A percentile compares a stretch with the other conserved stretches of the same genome.
phyloP scores from a whole-genome alignment of 2,329 filamentous ascomycete species.

The Fusarium fujikuroi region DNA sequence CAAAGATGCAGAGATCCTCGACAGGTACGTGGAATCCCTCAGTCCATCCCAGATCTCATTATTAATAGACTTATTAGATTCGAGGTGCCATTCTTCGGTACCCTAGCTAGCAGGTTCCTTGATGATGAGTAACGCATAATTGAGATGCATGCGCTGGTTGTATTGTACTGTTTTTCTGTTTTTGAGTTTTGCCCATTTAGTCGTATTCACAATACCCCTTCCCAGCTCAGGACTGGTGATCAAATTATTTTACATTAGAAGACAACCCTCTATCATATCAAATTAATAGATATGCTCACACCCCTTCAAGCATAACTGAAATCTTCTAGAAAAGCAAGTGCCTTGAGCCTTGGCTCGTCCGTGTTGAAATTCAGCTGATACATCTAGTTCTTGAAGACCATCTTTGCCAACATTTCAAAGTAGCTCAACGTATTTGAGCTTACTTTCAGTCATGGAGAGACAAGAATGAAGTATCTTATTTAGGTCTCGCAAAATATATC shows the following conservation, averaged over 20 bases:
- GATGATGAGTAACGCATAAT: constrained; percentile 75
- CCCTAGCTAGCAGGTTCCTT: constrained; percentile 86
- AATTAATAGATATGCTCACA: neutral
- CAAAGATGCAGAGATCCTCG: constrained; percentile 77
- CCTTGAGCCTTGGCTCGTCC: neutral
- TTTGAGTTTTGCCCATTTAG: neutral
- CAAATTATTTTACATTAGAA: neutral
- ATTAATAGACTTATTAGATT: constrained; percentile 62
- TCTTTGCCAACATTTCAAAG: neutral
- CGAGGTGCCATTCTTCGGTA: constrained; percentile 88
- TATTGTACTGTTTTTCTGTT: neutral
- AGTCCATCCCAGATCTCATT: neutral
- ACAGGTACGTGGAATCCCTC: constrained; percentile 58
- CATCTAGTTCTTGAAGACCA: neutral
- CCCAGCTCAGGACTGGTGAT: neutral
- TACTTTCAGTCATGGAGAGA: neutral
- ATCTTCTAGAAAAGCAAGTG: neutral
- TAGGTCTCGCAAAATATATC: neutral
- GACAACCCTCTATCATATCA: neutral
- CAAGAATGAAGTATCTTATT: neutral
- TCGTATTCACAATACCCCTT: constrained; percentile 30
- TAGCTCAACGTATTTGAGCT: neutral
- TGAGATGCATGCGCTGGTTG: neutral
- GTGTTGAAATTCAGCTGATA: neutral
- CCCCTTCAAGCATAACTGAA: neutral